These are phyloP conservation scores for Zoysia pacifica DNA, from an alignment of 176 grass and related monocot species.

Conservation along the genomic window DNA sequence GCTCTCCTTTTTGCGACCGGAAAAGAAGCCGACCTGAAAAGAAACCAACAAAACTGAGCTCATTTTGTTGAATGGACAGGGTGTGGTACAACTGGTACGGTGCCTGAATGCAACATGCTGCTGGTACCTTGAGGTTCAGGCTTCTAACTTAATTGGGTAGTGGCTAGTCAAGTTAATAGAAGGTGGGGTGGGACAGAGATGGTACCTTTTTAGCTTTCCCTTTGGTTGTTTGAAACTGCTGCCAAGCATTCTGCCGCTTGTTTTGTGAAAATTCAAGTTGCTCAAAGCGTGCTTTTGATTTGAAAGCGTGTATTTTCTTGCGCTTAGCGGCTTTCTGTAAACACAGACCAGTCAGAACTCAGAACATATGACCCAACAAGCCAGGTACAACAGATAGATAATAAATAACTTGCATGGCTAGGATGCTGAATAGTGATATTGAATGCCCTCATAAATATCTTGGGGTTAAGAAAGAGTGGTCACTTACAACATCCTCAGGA, in stretches of 20 bases:
- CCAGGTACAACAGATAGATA: not conserved
- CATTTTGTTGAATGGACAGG: not conserved
- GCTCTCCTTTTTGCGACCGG: conserved; percentile 89
- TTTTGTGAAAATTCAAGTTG: conserved; percentile 89
- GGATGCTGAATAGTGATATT: conserved; percentile 21
- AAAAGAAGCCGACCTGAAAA: conserved; percentile 88
- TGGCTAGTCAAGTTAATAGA: conserved; percentile 22
- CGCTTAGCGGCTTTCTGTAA: conserved; percentile 86
- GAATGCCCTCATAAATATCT: not conserved
- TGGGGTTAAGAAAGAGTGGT: not conserved
- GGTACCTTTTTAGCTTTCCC: conserved; percentile 93
- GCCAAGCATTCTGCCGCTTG: conserved; percentile 96
- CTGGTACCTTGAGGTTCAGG: conserved; percentile 20
- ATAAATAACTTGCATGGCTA: not conserved
- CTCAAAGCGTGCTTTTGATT: conserved; percentile 91
- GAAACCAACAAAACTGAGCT: not conserved
- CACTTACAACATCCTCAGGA: conserved; percentile 88
- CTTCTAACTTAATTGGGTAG: not conserved
- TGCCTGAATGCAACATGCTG: not conserved
- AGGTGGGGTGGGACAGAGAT: not conserved
- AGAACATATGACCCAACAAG: not conserved
- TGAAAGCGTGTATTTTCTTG: conserved; percentile 99
- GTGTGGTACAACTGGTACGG: not conserved
- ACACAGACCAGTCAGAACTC: conserved; percentile 37
- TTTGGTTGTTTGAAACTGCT: conserved; percentile 95